phyloP scores from a whole-genome alignment of 805 yeast species.

The Candida silvicultrix region DNA sequence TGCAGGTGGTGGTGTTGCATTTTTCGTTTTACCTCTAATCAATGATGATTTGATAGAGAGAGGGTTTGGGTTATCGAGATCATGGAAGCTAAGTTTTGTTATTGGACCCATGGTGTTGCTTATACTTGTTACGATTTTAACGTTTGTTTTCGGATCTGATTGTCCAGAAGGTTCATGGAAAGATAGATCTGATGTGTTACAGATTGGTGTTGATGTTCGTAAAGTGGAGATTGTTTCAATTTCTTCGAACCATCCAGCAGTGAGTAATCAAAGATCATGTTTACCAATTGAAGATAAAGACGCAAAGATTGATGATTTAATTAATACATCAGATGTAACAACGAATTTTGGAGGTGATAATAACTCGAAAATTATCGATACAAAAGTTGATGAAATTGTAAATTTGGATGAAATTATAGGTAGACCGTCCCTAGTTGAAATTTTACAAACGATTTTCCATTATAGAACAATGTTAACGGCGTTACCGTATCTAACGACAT shows the following conservation, averaged over 20 bases:
- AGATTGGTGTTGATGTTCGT: conserved; percentile 21
- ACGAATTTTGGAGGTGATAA: conserved; percentile 4
- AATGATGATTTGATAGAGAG: conserved; percentile 10
- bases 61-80: conserved; percentile 18
- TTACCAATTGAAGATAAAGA: background rate
- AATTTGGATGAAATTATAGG: conserved; percentile 21
- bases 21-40: conserved; percentile 27
- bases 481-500: conserved; percentile 21
- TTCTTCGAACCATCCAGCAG: conserved; percentile 8
- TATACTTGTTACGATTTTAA: conserved; percentile 20
- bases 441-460: conserved; percentile 14
- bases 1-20: conserved; percentile 28
- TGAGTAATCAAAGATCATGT: background rate
- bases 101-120: conserved; percentile 27
- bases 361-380: too few species aligned
- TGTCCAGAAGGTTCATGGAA: conserved; percentile 32
- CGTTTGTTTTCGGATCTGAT: conserved; percentile 24
- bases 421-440: conserved; percentile 16
- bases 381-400: conserved; percentile 14
- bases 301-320: conserved; percentile 2
- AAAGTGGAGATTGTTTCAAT: conserved; percentile 19
- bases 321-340: background rate
- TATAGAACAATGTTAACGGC: conserved; percentile 25
- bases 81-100: conserved; percentile 24
- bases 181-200: conserved; percentile 21